Base-by-base conservation (phyloP, 1,284 basidiomycete genomes). In the Sanghuangporus weigelae region DNA sequence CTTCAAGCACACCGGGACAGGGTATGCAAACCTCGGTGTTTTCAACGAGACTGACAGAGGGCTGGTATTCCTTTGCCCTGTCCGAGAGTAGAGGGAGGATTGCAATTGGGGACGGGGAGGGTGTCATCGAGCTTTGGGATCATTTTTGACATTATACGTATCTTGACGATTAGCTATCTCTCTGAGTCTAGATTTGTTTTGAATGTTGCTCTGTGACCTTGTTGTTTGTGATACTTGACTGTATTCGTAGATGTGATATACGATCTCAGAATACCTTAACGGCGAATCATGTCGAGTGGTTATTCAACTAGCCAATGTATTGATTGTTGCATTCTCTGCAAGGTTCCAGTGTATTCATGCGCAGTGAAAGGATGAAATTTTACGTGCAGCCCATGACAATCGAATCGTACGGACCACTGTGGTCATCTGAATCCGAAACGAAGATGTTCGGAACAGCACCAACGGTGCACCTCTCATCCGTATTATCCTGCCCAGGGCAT, bases 41-140 rank as follows among this genome's bases (percentile, higher is more conserved):
- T 70, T 72, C 70, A 1, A 71, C 78, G 44, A 77, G 75, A 51
- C 78, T 78, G 63, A 71, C 74, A 48, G 83, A 84, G 58, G 71
- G 71, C 23, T 89, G 86, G 86, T 76, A 74, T 26, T 72, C 75
- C 31, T 59, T 89, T 50, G 83, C 82, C 12, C 70, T 89, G 61
- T 79, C 84, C 62, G 87, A 90, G 66, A 77, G 81, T 23, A 80
- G 84, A 54, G 87, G 87, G 14, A 76, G 76, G 50, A 78, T 89
- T 53, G 85, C 81, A 2, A 68, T 87, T 48, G 86, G 84, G 35
- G 75, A 75, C 48, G 71, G 71, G 16, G 76, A 79, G 61, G 87
- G 85, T 10, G 69, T 70, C 44, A 81, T 89, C 57, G 73, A 75
- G 1, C 67, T 89, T 50, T 75, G 81, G 44, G 79, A 84, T 58